These are phyloP conservation scores for Plasmopara halstedii DNA, from an alignment of 352 stramenopile genomes.

Conservation along the genomic window DNA sequence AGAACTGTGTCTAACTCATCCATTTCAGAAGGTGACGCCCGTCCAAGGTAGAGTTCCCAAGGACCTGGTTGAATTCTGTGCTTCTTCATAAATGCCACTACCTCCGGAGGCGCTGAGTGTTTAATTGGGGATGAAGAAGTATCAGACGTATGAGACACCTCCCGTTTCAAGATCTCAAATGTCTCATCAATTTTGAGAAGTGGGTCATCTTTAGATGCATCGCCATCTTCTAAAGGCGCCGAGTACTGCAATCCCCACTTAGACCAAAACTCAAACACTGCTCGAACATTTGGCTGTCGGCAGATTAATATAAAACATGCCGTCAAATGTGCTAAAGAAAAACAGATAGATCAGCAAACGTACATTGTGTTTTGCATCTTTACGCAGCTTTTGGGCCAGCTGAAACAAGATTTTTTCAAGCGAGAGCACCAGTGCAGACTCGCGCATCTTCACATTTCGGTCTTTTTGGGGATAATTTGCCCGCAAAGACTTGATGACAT, in stretches of 20 bases:
- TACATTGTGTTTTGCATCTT: conserved; percentile 61
- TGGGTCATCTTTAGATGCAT: conserved; percentile 26
- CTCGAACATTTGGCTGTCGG: conserved; percentile 53
- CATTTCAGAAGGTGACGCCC: conserved; percentile 55
- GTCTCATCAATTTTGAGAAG: conserved; percentile 53
- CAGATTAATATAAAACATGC: background rate
- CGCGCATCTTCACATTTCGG: conserved; percentile 68
- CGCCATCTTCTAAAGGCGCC: conserved; percentile 25
- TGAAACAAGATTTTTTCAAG: conserved; percentile 58
- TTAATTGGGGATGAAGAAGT: conserved; percentile 65
- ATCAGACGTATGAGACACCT: conserved; percentile 46
- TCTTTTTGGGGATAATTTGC: conserved; percentile 61
- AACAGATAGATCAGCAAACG: conserved; percentile 13
- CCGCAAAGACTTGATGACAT: conserved; percentile 72
- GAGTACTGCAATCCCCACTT: conserved; percentile 75
- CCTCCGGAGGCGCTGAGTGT: conserved; percentile 45
- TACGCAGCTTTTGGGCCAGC: conserved; percentile 52
- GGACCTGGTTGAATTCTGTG: conserved; percentile 63
- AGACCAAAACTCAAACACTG: conserved; percentile 76
- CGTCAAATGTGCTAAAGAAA: background rate
- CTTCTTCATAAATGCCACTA: conserved; percentile 75
- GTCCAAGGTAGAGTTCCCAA: conserved; percentile 74
- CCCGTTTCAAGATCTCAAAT: conserved; percentile 56
- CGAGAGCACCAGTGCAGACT: conserved; percentile 55
- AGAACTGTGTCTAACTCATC: conserved; percentile 61